phyloP scores from a whole-genome alignment of 2,329 filamentous ascomycete species.

The Phialemonium atrogriseum region DNA sequence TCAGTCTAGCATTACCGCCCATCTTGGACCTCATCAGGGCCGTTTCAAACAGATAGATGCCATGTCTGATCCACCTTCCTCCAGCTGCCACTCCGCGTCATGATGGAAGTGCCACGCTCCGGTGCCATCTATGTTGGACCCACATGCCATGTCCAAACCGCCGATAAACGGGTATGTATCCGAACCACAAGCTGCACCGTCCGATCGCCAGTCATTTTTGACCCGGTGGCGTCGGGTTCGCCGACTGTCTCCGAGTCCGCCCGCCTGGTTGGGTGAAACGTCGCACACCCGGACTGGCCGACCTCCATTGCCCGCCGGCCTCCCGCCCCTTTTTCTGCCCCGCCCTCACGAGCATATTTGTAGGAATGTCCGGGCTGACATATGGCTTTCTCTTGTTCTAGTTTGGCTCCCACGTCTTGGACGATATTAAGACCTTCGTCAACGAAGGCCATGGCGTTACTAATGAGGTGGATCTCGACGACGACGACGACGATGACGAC shows the following conservation, averaged over 20 bases:
- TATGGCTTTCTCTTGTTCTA: constrained; percentile 2
- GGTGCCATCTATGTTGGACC: constrained; percentile 15
- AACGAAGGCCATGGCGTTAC: constrained; percentile 1
- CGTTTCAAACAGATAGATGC: constrained; percentile 1
- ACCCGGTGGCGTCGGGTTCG: no score
- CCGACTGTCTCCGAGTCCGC: no score
- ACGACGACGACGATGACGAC: constrained; percentile 11
- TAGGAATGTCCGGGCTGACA: no score
- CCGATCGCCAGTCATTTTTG: no score
- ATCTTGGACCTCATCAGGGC: background rate
- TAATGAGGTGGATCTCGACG: constrained; percentile 9
- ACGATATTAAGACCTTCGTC: constrained; percentile 12
- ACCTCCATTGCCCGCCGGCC: no score
- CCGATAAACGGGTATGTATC: constrained; percentile 17
- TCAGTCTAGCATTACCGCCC: background rate
- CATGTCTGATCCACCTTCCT: constrained; percentile 1
- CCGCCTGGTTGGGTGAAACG: no score
- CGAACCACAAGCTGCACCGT: no score
- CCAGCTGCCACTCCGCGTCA: constrained; percentile 1
- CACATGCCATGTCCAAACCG: constrained; percentile 17
- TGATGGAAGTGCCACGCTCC: constrained; percentile 6
- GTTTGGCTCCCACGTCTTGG: constrained; percentile 13
- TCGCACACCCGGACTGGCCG: no score
- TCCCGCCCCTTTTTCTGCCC: no score
- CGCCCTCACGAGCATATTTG: no score